Conservation (phyloP, 306 rosid genomes). For the Sophora flavescens region DNA sequence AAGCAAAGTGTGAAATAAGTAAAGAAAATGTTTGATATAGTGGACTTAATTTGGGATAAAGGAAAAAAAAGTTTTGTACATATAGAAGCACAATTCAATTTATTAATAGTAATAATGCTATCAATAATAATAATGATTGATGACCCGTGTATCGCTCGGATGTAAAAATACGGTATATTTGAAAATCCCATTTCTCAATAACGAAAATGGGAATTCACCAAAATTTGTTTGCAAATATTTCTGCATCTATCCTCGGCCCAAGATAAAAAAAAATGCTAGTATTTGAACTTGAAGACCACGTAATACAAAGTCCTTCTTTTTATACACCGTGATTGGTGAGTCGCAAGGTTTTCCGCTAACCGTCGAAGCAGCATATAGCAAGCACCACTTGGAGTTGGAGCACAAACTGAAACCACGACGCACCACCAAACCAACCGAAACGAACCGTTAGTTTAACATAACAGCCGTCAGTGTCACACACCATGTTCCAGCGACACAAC, state of each 20-base stretch:
- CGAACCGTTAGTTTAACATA: constrained; percentile 60
- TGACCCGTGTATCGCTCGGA: no score
- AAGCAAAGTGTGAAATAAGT: no score
- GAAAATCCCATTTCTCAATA: no score
- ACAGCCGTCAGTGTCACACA: constrained; percentile 44
- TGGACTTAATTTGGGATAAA: no score
- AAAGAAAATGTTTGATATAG: no score
- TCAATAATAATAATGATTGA: no score
- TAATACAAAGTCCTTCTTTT: background rate
- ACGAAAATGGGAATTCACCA: no score
- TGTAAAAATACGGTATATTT: no score
- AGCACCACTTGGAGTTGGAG: background rate
- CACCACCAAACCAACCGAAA: constrained; percentile 38
- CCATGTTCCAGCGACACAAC: constrained; percentile 20
- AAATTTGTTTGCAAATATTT: no score
- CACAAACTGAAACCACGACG: background rate
- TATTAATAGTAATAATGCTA: no score
- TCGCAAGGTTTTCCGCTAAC: background rate
- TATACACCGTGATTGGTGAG: background rate
- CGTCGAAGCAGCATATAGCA: background rate
- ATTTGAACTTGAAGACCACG: background rate
- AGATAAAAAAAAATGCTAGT: background rate
- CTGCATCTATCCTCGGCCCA: background rate
- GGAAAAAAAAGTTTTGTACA: no score
- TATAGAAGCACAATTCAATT: no score